phyloP scores from a whole-genome alignment of 2,329 filamentous ascomycete genomes.

The Mariannaea sp. region DNA sequence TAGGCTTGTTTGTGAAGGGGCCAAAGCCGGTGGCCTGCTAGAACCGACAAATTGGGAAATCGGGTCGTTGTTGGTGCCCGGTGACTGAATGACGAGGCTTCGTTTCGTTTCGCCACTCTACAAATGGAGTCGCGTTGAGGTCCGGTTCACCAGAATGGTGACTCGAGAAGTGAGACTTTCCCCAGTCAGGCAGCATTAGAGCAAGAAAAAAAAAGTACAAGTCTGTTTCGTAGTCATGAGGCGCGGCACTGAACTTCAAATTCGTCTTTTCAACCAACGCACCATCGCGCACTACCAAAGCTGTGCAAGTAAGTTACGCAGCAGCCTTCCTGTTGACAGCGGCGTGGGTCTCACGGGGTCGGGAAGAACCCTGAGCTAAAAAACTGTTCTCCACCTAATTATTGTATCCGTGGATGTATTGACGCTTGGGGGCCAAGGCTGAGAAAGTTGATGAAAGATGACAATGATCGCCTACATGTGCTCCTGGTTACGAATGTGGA shows the following conservation, averaged over 20 bases:
- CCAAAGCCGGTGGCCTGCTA: constrained; percentile 5
- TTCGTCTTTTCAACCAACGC: constrained; percentile 10
- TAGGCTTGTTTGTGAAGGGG: background rate
- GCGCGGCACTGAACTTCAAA: background rate
- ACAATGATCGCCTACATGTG: background rate
- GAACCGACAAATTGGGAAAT: background rate
- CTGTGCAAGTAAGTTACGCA: too few relatives aligned
- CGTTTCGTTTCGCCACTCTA: constrained; percentile 5
- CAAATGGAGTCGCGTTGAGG: constrained; percentile 15
- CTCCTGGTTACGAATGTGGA: too few relatives aligned
- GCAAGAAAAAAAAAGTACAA: background rate
- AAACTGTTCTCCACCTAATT: constrained; percentile 31
- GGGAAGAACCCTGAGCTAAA: constrained; percentile 36
- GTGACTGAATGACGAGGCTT: background rate
- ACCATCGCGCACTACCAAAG: constrained; percentile 22
- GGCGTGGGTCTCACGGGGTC: constrained; percentile 33
- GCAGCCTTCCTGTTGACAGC: constrained; percentile 17
- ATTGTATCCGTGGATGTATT: constrained; percentile 29
- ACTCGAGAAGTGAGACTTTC: constrained; percentile 9
- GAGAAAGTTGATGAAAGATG: constrained; percentile 2
- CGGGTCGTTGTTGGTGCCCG: constrained; percentile 1
- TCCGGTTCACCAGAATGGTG: constrained; percentile 2
- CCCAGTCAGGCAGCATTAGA: constrained; percentile 16
- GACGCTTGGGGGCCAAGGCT: constrained; percentile 17
- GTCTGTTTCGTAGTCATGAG: background rate